Evolutionary conservation across 1,284 basidiomycete genomes (phyloP).

Genomic region (Naganishia liquefaciens): DNA sequence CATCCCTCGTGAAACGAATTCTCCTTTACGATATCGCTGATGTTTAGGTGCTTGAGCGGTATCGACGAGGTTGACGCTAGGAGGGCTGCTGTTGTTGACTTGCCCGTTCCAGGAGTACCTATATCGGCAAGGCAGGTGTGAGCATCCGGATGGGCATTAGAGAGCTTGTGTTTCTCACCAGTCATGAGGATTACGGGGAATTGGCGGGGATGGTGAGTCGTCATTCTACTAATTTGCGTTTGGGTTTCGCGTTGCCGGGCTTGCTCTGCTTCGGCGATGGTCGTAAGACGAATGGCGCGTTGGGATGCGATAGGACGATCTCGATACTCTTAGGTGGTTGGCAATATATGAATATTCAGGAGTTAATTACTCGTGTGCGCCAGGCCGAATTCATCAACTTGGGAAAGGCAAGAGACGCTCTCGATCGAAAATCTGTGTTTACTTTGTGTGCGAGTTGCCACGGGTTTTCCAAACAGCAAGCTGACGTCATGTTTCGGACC

Average conservation of each 20-base stretch:
- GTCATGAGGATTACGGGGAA: slow-evolving; percentile 87
- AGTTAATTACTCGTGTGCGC: not conserved
- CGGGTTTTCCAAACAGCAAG: not conserved
- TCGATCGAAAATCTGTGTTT: slow-evolving; percentile 14
- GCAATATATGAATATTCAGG: too few relatives aligned
- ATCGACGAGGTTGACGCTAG: slow-evolving; percentile 61
- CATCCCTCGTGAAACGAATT: slow-evolving; percentile 78
- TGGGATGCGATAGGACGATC: too few relatives aligned
- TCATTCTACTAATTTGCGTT: slow-evolving; percentile 41
- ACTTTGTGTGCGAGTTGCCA: not conserved
- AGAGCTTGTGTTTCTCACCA: slow-evolving; percentile 73
- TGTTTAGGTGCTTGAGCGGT: slow-evolving; percentile 78
- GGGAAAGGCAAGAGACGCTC: not conserved
- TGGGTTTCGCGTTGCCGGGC: not conserved
- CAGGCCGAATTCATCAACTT: too few relatives aligned
- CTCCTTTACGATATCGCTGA: slow-evolving; percentile 86
- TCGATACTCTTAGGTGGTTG: too few relatives aligned
- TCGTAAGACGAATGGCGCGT: too few relatives aligned
- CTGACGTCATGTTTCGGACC: not conserved
- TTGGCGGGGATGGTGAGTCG: slow-evolving; percentile 52
- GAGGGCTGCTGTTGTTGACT: slow-evolving; percentile 85
- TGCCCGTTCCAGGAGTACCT: slow-evolving; percentile 64
- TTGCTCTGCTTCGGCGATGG: not conserved
- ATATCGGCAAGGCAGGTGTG: not conserved
- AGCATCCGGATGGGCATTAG: not conserved